Percentiles rank a stretch among this genome's conserved stretches.
These are phyloP conservation scores for Plasmodium gonderi DNA, from an alignment of 169 alveolate genomes.

Conservation along the genomic window DNA sequence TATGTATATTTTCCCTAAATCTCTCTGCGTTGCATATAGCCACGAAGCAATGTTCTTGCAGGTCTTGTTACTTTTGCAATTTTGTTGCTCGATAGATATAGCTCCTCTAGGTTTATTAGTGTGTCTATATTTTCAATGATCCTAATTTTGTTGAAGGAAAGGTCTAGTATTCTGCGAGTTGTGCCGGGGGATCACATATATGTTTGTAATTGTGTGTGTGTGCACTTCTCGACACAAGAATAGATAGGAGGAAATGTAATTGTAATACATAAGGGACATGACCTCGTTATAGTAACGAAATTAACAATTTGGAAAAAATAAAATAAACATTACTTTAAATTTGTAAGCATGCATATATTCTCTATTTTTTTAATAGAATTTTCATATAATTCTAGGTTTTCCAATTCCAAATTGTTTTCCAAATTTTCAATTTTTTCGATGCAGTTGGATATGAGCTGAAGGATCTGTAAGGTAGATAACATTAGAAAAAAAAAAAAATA, in stretches of 20 bases:
- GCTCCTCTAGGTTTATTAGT: conserved; percentile 84
- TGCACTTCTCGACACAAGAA: too few species aligned
- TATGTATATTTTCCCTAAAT: not conserved
- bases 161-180: conserved; percentile 79
- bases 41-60: not conserved
- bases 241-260: too few species aligned
- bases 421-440: conserved; percentile 85
- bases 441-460: conserved; percentile 85
- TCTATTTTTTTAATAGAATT: conserved; percentile 83
- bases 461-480: conserved; percentile 61
- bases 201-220: not conserved
- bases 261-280: too few species aligned
- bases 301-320: conserved; percentile 10
- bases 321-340: conserved; percentile 80
- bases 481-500: not conserved
- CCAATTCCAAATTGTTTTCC: conserved; percentile 77
- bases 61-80: conserved; percentile 79
- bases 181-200: not conserved
- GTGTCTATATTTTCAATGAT: conserved; percentile 80
- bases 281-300: too few species aligned
- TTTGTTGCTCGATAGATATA: conserved; percentile 87
- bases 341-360: conserved; percentile 80
- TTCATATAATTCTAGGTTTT: conserved; percentile 87
- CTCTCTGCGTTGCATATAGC: not conserved
- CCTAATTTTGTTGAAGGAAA: conserved; percentile 84